Evolutionary conservation across 306 rosid species (phyloP), one percentile per base, ranked within the genome.

Genomic region (Rubus parviflorus): DNA sequence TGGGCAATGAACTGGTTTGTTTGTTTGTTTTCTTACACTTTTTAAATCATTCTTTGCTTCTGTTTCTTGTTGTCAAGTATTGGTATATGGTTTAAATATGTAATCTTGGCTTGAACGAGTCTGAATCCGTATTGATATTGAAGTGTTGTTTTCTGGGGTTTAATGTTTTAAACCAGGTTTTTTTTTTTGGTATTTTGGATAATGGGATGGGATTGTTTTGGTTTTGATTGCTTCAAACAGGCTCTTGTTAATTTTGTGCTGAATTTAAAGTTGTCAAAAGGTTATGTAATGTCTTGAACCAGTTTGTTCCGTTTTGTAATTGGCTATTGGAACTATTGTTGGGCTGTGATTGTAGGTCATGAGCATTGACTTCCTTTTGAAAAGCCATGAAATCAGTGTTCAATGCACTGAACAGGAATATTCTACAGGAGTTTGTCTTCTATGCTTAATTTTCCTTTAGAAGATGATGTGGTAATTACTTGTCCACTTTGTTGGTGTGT

Each of bases 1-100:
- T 93, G 87, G 95, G 97, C 81, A 86, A 93, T 81, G 95, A 93
- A 89, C 81, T 93, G 88, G 98, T 93, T 74, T 54, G 90, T 71
- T 73, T 57, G 19, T 38, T 54, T 74, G 22, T 17, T 49, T 68
- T 64, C 61, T 68, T n/a, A 4, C 57, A 7, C 52, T 53, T 41
- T 22, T 14, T 75, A 51, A n/a, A 57, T 74, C 61, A 5, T 70
- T 56, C 6, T 45, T 83, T 57, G 41, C 11, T 74, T n/a, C 56
- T 74, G 57, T 75, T 83, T 40, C 14, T 77, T 68, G 56, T 61
- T 52, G 69, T 54, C 37, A 19, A 11, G 20, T 35, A 30, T 15
- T 14, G 42, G 38, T 73, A 41, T 82, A 9, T 73, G 38, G 35
- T 37, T 73, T n/a, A 45, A 75, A 46, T 49, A 70, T 45, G 71